Evolutionary conservation across 2,329 filamentous ascomycete species (phyloP), one percentile per base, ranked within the genome.

Genomic region (Colletotrichum sp.): DNA sequence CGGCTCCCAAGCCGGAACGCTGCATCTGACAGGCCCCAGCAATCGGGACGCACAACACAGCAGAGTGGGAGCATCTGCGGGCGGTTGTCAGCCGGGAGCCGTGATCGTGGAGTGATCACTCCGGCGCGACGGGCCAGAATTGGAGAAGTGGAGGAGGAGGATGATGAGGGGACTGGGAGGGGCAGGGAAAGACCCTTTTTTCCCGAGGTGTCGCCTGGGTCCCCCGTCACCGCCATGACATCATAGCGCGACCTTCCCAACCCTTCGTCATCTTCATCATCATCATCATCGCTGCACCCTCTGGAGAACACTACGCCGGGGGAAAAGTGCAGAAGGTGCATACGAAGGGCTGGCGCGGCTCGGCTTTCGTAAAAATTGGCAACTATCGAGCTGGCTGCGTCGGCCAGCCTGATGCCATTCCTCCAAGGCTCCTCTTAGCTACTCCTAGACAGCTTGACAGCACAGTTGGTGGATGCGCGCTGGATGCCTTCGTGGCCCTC

Each of bases 231-330:
- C 30, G 12, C 34, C 16, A 75, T 78, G 77, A 78, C 76, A 73
- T 78, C 77, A 77, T 71, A 32, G 77, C 57, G 44, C 52, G 32
- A 62, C 72, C 72, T 69, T 72, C 64, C 76, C 39, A 68, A 57
- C 71, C 49, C 65, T 34, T 77, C 65, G 63, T 73, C 73, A 76
- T 77, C 71, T 55, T 68, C 21, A 28, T 67, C 72, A 76, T 72
- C 76, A 72, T 76, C 76, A 52, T 65, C 63, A 69, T 59, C 26
- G 13, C 70, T 59, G 63, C 70, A 76, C 69, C 44, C 44, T 28
- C 30, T 16, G 10, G 24, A 63, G 30, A 55, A 55, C 30, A n/a
- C 12, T 55, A 49, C 26, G 18, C 30, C 15, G 39, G 39, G 28
- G 16, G 3, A n/a, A 59, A 24, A 13, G 36, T 21, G 21, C 18